phyloP scores from a whole-genome alignment of 2,329 filamentous ascomycete species.

The Pseudogymnoascus sp. region DNA sequence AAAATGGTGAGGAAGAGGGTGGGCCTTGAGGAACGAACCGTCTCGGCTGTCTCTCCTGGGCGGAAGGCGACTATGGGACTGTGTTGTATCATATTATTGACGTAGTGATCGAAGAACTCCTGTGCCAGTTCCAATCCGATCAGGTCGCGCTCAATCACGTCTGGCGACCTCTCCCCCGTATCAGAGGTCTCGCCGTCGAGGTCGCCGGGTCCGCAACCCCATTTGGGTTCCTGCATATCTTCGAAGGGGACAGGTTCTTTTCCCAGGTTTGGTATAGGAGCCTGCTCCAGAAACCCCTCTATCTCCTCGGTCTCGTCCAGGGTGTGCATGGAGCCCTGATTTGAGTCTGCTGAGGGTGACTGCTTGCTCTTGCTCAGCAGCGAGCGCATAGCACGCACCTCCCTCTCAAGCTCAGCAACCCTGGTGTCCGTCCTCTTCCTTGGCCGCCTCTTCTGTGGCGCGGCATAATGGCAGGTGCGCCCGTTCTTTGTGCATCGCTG shows the following conservation, averaged over 20 bases:
- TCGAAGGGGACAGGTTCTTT: background rate
- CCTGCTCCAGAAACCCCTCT: background rate
- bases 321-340: background rate
- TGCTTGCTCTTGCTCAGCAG: constrained; percentile 23
- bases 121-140: constrained; percentile 46
- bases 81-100: constrained; percentile 46
- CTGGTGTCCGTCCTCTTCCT: constrained; percentile 34
- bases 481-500: constrained; percentile 30
- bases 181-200: background rate
- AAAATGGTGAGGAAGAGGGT: constrained; percentile 62
- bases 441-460: constrained; percentile 31
- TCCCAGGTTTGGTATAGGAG: background rate
- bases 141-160: constrained; percentile 48
- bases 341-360: background rate
- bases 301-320: constrained; percentile 5
- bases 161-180: constrained; percentile 12
- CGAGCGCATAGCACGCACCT: constrained; percentile 31
- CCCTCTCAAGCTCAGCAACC: constrained; percentile 34
- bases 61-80: constrained; percentile 53
- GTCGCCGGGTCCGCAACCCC: constrained; percentile 13
- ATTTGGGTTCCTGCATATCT: background rate
- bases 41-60: constrained; percentile 39
- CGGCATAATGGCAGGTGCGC: constrained; percentile 30
- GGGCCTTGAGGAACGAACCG: constrained; percentile 49
- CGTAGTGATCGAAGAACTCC: constrained; percentile 48